A percentile compares a stretch with the other conserved stretches of the same genome.
Conservation (phyloP, 805 yeast species). For the Clavispora vitiphila region DNA sequence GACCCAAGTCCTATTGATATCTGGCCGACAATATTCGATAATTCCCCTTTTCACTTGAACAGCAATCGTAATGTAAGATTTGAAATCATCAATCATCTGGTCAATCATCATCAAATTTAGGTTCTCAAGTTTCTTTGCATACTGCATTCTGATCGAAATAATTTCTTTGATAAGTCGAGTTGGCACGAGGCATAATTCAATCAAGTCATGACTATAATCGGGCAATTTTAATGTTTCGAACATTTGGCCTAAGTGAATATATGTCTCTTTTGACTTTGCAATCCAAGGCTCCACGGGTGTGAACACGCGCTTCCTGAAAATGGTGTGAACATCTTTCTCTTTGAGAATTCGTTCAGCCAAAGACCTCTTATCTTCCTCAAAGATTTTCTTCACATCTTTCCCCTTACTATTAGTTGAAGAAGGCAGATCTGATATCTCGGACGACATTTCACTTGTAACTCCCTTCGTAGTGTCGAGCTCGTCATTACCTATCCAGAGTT, state of each 20-base stretch:
- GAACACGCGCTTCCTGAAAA: slow-evolving; percentile 67
- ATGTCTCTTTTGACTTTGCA: slow-evolving; percentile 71
- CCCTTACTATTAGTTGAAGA: neutral
- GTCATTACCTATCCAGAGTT: slow-evolving; percentile 80
- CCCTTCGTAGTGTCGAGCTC: slow-evolving; percentile 59
- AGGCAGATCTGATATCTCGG: slow-evolving; percentile 8
- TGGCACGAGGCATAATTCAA: slow-evolving; percentile 70
- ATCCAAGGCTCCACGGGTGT: slow-evolving; percentile 75
- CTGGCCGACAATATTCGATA: slow-evolving; percentile 52
- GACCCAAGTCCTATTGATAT: slow-evolving; percentile 60
- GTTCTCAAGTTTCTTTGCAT: slow-evolving; percentile 71
- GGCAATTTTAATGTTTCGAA: slow-evolving; percentile 72
- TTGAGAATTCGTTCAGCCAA: slow-evolving; percentile 81
- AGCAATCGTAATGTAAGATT: slow-evolving; percentile 69
- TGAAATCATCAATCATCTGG: slow-evolving; percentile 84
- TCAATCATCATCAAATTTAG: slow-evolving; percentile 97
- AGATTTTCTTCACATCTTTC: slow-evolving; percentile 25
- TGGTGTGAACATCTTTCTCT: slow-evolving; percentile 67
- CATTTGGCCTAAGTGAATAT: slow-evolving; percentile 52
- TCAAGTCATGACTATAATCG: slow-evolving; percentile 59
- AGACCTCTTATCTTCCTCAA: slow-evolving; percentile 57
- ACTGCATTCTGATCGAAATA: slow-evolving; percentile 64
- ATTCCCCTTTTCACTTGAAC: slow-evolving; percentile 68
- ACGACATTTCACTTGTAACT: slow-evolving; percentile 14
- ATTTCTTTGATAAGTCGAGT: slow-evolving; percentile 74